A percentile compares a stretch with the other conserved stretches of the same genome.
These are phyloP conservation scores for Triticum turgidum DNA, from an alignment of 176 grass and related monocot species.

Conservation along the genomic window DNA sequence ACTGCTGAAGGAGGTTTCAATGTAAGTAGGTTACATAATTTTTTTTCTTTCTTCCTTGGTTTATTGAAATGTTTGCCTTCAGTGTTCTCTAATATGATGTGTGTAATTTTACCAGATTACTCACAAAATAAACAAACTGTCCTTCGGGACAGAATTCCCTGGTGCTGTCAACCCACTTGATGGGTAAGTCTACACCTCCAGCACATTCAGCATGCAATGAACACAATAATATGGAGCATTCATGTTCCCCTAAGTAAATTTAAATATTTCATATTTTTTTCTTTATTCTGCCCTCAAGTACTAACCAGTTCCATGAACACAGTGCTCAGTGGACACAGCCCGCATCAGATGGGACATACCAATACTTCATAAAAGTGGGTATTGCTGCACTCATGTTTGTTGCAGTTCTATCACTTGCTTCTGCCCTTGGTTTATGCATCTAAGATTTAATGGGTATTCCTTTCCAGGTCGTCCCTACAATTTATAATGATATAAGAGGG, in stretches of 20 bases:
- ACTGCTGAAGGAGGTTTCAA: constrained; percentile 68
- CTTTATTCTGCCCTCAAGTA: background rate
- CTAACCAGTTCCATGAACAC: constrained; percentile 30
- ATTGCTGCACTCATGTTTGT: constrained; percentile 18
- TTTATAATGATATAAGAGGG: constrained; percentile 79
- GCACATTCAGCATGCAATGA: constrained; percentile 11
- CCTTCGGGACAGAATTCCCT: constrained; percentile 89
- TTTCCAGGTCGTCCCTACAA: constrained; percentile 88
- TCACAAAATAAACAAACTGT: constrained; percentile 94
- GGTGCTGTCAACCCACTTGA: constrained; percentile 95
- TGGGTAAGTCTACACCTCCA: constrained; percentile 47
- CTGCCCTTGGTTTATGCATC: constrained; percentile 24
- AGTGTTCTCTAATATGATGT: constrained; percentile 10
- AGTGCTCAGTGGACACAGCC: constrained; percentile 83
- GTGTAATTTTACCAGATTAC: constrained; percentile 66
- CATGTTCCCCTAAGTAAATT: background rate
- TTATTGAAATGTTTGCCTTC: background rate
- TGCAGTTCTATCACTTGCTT: constrained; percentile 19
- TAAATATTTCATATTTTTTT: background rate
- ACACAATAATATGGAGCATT: background rate
- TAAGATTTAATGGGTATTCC: constrained; percentile 23
- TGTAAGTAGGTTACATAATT: constrained; percentile 47
- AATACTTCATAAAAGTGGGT: constrained; percentile 94
- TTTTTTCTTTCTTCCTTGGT: background rate
- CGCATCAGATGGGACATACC: constrained; percentile 80